Conservation (phyloP, 768 basidiomycete genomes). For the Russula sp. region DNA sequence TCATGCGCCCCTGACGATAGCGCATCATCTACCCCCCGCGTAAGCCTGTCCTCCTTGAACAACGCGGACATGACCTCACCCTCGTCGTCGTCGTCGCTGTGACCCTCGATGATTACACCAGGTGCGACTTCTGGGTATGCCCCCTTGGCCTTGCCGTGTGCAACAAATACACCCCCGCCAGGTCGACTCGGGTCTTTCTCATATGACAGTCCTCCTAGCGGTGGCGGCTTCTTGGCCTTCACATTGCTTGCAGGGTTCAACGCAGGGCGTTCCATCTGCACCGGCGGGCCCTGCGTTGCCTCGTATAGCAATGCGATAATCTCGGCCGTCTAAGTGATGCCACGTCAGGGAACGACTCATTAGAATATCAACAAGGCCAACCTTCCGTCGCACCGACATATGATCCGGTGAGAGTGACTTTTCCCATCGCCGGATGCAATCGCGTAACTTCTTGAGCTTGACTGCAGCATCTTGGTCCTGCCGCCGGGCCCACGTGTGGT, state of each 20-base stretch:
- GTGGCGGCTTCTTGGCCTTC: constrained; percentile 47
- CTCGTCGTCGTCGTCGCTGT: constrained; percentile 33
- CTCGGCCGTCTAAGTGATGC: constrained; percentile 67
- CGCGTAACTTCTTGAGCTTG: constrained; percentile 73
- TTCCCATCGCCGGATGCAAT: constrained; percentile 87
- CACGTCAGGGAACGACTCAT: constrained; percentile 9
- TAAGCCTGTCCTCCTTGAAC: constrained; percentile 9
- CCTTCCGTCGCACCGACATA: constrained; percentile 90
- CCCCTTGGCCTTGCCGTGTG: constrained; percentile 33
- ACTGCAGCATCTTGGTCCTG: constrained; percentile 68
- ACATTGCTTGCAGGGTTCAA: constrained; percentile 78
- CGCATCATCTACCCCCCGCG: constrained; percentile 15
- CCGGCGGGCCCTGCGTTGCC: constrained; percentile 78
- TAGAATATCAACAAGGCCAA: constrained; percentile 36
- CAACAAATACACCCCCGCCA: constrained; percentile 84
- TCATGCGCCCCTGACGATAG: constrained; percentile 6
- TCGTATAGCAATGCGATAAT: constrained; percentile 89
- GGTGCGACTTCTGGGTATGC: constrained; percentile 41
- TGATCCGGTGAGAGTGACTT: constrained; percentile 82
- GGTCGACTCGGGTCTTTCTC: constrained; percentile 74
- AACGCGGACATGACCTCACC: constrained; percentile 19
- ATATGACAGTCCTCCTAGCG: constrained; percentile 55
- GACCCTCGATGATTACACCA: constrained; percentile 48
- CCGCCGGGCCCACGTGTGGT: constrained; percentile 88
- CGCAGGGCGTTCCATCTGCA: constrained; percentile 44